Evolutionary conservation across 164 flowering plant species (phyloP).

Genomic region (Dillenia suffruticosa): DNA sequence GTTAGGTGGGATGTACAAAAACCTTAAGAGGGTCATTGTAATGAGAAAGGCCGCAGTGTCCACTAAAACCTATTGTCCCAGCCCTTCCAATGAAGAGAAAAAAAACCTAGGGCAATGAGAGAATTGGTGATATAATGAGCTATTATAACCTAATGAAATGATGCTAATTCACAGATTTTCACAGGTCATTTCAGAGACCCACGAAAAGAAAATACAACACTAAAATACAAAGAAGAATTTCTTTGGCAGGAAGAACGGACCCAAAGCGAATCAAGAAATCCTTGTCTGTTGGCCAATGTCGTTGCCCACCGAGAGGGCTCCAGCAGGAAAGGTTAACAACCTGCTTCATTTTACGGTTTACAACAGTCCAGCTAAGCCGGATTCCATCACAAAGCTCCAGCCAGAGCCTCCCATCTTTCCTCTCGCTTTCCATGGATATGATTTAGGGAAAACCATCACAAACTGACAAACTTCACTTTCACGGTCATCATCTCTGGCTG

Average conservation of each 20-base stretch:
- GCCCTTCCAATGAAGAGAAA: too few relatives aligned
- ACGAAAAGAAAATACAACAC: too few relatives aligned
- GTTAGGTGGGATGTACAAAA: too few relatives aligned
- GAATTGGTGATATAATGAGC: too few relatives aligned
- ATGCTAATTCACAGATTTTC: too few relatives aligned
- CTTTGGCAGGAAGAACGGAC: conserved; percentile 84
- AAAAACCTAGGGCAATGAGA: too few relatives aligned
- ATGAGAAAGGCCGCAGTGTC: too few relatives aligned
- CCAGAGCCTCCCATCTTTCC: conserved; percentile 96
- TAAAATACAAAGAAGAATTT: conserved; percentile 58
- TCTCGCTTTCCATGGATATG: conserved; percentile 65
- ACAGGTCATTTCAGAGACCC: too few relatives aligned
- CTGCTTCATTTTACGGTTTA: conserved; percentile 66
- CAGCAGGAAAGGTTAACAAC: conserved; percentile 89
- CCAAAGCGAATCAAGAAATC: conserved; percentile 85
- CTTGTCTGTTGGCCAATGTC: conserved; percentile 93
- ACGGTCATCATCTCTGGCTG: conserved; percentile 39
- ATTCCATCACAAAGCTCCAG: conserved; percentile 69
- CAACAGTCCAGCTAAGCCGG: conserved; percentile 84
- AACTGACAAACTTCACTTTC: conserved; percentile 52
- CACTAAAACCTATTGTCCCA: too few relatives aligned
- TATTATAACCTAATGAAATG: too few relatives aligned
- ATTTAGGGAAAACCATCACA: conserved; percentile 75
- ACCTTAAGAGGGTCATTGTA: too few relatives aligned
- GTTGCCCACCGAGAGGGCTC: conserved; percentile 84